Percentiles rank a stretch among this genome's conserved stretches.
Evolutionary conservation across 2,329 filamentous ascomycete species (phyloP).

Genomic region (Periconia digitata): DNA sequence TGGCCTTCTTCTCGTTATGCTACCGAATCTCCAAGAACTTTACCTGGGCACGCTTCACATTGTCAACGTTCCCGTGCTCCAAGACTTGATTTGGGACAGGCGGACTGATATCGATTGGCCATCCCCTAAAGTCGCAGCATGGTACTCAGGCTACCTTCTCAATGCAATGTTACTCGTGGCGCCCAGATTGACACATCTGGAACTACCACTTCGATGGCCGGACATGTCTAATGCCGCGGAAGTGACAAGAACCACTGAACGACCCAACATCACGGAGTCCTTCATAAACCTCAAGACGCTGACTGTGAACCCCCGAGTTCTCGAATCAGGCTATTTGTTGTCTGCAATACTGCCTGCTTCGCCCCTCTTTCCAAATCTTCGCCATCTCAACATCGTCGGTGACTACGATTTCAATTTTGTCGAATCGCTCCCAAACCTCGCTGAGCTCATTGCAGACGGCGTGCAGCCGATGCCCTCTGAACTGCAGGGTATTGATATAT

Average conservation of each 20-base stretch:
- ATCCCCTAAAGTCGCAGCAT: background rate
- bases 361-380: slow-evolving; percentile 14
- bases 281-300: background rate
- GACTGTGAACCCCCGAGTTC: background rate
- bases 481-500: background rate
- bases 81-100: background rate
- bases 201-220: background rate
- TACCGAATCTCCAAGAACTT: background rate
- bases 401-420: background rate
- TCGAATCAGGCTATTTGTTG: background rate
- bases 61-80: background rate
- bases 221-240: background rate
- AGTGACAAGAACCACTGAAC: background rate
- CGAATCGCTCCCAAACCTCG: too few species aligned
- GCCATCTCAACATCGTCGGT: background rate
- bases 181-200: background rate
- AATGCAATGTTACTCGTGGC: background rate
- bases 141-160: background rate
- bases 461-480: too few species aligned
- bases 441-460: too few species aligned
- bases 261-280: background rate
- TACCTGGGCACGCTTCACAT: background rate
- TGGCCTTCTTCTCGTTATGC: background rate
- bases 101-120: background rate
- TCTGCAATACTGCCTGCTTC: background rate